phyloP scores from a whole-genome alignment of 1,284 basidiomycete genomes.

The Cronartium quercuum region DNA sequence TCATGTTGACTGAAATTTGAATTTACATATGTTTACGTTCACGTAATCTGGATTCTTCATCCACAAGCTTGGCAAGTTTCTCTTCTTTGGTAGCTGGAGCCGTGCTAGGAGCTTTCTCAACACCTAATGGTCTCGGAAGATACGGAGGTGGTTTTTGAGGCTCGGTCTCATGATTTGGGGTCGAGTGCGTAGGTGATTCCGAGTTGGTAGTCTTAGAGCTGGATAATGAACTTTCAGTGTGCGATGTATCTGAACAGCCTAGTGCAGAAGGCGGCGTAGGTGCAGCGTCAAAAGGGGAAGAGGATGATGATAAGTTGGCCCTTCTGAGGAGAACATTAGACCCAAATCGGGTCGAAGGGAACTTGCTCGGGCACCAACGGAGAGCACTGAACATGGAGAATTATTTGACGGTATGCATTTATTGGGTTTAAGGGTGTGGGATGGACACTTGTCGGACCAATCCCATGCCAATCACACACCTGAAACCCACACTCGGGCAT shows the following conservation, averaged over 20 bases:
- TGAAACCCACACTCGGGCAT: too few species aligned
- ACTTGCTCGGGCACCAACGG: too few species aligned
- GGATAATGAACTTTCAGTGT: neutral
- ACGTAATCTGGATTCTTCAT: slow-evolving; percentile 18
- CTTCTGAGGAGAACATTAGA: too few species aligned
- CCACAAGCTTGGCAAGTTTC: slow-evolving; percentile 35
- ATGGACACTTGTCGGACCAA: too few species aligned
- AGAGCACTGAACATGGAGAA: too few species aligned
- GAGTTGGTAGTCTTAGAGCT: neutral
- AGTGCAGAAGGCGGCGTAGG: neutral
- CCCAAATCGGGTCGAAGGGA: too few species aligned
- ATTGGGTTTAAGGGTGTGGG: too few species aligned
- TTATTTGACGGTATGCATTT: too few species aligned
- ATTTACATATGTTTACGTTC: slow-evolving; percentile 40
- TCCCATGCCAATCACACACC: too few species aligned
- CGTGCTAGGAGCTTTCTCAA: slow-evolving; percentile 22
- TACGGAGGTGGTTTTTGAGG: slow-evolving; percentile 36
- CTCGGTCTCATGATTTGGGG: neutral
- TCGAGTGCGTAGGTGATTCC: neutral
- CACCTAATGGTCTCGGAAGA: slow-evolving; percentile 34
- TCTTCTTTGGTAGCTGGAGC: slow-evolving; percentile 13
- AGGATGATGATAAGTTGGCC: too few species aligned
- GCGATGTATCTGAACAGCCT: neutral
- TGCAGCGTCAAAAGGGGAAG: neutral
- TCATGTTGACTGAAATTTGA: neutral